Percentiles rank a stretch among this genome's conserved stretches.
These are phyloP conservation scores for Conticribra weissflogii DNA, from an alignment of 108 stramenopile species.

Conservation along the genomic window DNA sequence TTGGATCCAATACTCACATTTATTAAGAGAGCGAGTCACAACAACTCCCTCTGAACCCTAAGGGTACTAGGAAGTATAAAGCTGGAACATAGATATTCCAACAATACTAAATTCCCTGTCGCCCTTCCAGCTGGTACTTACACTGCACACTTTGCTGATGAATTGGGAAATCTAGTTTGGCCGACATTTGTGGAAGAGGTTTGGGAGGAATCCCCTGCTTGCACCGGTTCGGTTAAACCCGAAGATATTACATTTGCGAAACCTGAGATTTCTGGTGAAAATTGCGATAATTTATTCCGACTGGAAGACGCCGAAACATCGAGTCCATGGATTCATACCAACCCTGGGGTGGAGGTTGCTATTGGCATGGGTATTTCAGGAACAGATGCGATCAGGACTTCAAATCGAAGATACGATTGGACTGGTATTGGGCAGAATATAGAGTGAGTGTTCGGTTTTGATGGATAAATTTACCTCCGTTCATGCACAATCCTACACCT, in stretches of 20 bases:
- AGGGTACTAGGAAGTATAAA: too few species aligned
- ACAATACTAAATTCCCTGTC: constrained; percentile 41
- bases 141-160: constrained; percentile 46
- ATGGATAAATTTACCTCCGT: not conserved
- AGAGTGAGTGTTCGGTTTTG: not conserved
- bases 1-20: too few species aligned
- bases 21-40: too few species aligned
- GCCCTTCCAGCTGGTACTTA: constrained; percentile 51
- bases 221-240: constrained; percentile 19
- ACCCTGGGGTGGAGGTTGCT: constrained; percentile 17
- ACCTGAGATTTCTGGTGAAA: constrained; percentile 27
- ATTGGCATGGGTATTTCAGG: constrained; percentile 23
- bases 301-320: constrained; percentile 12
- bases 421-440: constrained; percentile 42
- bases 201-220: constrained; percentile 42
- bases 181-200: constrained; percentile 50
- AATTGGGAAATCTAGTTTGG: constrained; percentile 36
- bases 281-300: constrained; percentile 28
- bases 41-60: too few species aligned
- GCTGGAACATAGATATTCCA: too few species aligned
- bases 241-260: constrained; percentile 32
- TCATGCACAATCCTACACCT: not conserved
- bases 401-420: constrained; percentile 18
- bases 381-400: constrained; percentile 37
- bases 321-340: constrained; percentile 39